A percentile compares a stretch with the other conserved stretches of the same genome.
Conservation (phyloP, 495 filamentous ascomycete genomes). For the Penicillium odoratum region DNA sequence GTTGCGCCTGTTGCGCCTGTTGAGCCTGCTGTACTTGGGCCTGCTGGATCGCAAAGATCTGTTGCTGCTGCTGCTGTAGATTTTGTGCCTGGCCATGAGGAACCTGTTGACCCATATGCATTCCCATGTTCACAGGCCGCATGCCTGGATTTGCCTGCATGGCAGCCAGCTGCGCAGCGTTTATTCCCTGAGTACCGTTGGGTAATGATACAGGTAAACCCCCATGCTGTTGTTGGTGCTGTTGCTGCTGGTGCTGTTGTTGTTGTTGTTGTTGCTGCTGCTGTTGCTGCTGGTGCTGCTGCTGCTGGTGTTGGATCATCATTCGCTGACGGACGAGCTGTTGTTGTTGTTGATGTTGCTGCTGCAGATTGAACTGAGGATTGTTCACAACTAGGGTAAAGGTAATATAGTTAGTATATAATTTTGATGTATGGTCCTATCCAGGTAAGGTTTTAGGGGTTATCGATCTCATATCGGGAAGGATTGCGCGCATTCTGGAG, state of each 20-base stretch:
- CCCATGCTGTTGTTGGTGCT: slow-evolving; percentile 53
- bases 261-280: slow-evolving; percentile 31
- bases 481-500: background rate
- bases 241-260: slow-evolving; percentile 51
- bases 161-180: slow-evolving; percentile 53
- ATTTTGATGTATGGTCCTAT: slow-evolving; percentile 9
- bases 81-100: slow-evolving; percentile 55
- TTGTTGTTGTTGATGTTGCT: slow-evolving; percentile 48
- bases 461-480: background rate
- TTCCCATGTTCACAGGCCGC: slow-evolving; percentile 41
- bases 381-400: slow-evolving; percentile 55
- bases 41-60: slow-evolving; percentile 45
- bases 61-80: slow-evolving; percentile 51
- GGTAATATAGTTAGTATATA: slow-evolving; percentile 16
- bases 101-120: slow-evolving; percentile 52
- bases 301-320: slow-evolving; percentile 46
- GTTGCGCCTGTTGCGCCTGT: slow-evolving; percentile 38
- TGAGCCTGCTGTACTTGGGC: slow-evolving; percentile 40
- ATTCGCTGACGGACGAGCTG: slow-evolving; percentile 34
- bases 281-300: slow-evolving; percentile 36
- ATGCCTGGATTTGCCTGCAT: slow-evolving; percentile 51
- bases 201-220: slow-evolving; percentile 55
- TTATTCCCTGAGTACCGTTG: slow-evolving; percentile 61
- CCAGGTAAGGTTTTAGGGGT: background rate
- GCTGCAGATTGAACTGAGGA: slow-evolving; percentile 43